These are phyloP conservation scores for Collybiopsis luxurians DNA, from an alignment of 768 basidiomycete species.

Conservation along the genomic window DNA sequence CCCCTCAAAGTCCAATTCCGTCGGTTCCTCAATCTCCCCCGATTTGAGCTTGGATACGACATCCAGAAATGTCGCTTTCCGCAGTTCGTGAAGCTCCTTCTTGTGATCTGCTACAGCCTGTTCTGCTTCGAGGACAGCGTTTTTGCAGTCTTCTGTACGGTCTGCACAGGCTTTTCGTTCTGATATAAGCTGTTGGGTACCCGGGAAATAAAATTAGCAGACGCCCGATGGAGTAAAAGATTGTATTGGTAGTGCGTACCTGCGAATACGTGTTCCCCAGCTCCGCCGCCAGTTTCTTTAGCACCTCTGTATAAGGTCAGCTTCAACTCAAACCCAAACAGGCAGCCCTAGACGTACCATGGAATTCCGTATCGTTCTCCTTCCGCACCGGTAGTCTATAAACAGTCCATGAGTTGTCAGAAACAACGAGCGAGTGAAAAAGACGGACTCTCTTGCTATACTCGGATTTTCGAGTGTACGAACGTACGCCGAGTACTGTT, in stretches of 20 bases:
- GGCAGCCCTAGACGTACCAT: background rate
- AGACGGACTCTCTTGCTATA: slow-evolving; percentile 3
- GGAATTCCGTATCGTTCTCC: slow-evolving; percentile 6
- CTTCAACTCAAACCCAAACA: background rate
- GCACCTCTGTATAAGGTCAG: background rate
- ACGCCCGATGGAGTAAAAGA: background rate
- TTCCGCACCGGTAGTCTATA: background rate
- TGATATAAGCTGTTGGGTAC: background rate
- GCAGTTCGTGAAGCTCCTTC: background rate
- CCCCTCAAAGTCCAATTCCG: background rate
- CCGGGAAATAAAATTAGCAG: background rate
- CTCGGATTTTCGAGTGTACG: background rate
- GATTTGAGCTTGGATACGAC: slow-evolving; percentile 4
- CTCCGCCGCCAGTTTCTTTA: background rate
- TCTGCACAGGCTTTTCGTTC: slow-evolving; percentile 2
- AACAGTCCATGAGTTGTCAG: background rate
- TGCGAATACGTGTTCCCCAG: background rate
- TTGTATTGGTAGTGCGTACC: background rate
- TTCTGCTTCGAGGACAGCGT: background rate
- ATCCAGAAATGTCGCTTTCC: background rate
- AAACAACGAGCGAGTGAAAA: background rate
- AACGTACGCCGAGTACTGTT: background rate
- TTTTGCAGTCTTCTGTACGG: background rate
- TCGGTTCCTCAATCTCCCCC: slow-evolving; percentile 2
- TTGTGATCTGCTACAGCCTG: background rate